These are phyloP conservation scores for Naganishia antarctica DNA, from an alignment of 768 basidiomycete genomes.

Conservation along the genomic window DNA sequence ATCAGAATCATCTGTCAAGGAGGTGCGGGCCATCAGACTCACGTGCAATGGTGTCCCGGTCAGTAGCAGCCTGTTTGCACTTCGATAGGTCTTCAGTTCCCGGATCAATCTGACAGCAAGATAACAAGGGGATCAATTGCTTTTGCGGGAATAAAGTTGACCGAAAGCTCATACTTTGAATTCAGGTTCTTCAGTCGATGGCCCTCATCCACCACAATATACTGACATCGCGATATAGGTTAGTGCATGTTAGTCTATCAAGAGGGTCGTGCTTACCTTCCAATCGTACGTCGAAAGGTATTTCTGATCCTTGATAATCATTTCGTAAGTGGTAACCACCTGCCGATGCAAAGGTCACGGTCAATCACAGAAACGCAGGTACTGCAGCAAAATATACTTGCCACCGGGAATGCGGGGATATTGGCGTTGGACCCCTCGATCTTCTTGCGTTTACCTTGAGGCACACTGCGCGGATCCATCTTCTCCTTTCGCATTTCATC, in stretches of 20 bases:
- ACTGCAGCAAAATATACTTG: conserved; percentile 39
- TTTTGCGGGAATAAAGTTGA: neutral
- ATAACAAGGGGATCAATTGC: conserved; percentile 15
- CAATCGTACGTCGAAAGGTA: conserved; percentile 61
- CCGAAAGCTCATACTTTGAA: conserved; percentile 56
- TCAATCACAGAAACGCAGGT: neutral
- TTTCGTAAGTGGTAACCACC: conserved; percentile 80
- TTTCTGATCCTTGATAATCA: conserved; percentile 75
- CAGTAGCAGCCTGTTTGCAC: conserved; percentile 82
- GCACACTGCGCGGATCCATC: conserved; percentile 4
- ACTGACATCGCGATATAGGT: conserved; percentile 56
- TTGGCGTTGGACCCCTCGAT: conserved; percentile 32
- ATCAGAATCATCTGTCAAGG: neutral
- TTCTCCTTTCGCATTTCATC: conserved; percentile 60
- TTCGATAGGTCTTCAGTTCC: conserved; percentile 79
- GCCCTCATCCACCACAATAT: conserved; percentile 74
- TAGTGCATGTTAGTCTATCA: neutral
- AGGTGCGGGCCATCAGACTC: no score
- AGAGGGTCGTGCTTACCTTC: conserved; percentile 33
- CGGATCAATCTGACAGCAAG: conserved; percentile 59
- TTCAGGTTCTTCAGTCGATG: conserved; percentile 93
- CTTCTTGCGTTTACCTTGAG: conserved; percentile 5
- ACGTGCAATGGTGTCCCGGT: conserved; percentile 96
- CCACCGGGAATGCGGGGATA: conserved; percentile 62
- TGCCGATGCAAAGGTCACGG: neutral